Evolutionary conservation across 2,329 filamentous ascomycete genomes (phyloP).

Genomic region (Talaromyces sp.): DNA sequence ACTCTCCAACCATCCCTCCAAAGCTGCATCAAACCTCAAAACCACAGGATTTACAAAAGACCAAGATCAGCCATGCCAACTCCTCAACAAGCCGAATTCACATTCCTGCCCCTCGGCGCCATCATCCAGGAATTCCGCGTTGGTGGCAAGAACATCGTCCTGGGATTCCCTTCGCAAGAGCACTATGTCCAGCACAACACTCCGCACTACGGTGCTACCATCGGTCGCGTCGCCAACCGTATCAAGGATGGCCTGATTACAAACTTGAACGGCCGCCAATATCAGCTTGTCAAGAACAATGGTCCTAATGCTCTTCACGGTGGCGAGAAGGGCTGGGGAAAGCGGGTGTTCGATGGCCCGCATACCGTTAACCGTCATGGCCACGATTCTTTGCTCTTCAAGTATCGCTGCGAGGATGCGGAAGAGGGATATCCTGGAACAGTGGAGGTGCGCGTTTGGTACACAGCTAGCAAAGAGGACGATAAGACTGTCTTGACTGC

Average conservation of each 20-base stretch:
- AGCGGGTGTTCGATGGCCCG: slow-evolving; percentile 53
- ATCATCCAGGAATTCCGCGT: slow-evolving; percentile 72
- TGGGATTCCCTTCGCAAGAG: slow-evolving; percentile 75
- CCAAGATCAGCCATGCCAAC: slow-evolving; percentile 14
- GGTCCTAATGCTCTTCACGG: slow-evolving; percentile 76
- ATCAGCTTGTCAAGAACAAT: slow-evolving; percentile 74
- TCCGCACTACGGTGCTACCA: slow-evolving; percentile 89
- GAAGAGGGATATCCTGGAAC: slow-evolving; percentile 91
- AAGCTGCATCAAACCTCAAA: no score
- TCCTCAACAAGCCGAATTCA: slow-evolving; percentile 42
- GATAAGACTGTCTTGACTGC: slow-evolving; percentile 73
- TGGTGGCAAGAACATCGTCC: slow-evolving; percentile 81
- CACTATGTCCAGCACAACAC: slow-evolving; percentile 75
- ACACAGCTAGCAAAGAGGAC: slow-evolving; percentile 71
- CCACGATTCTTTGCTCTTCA: slow-evolving; percentile 69
- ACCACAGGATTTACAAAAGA: no score
- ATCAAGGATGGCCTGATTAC: slow-evolving; percentile 72
- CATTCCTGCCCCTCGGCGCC: slow-evolving; percentile 49
- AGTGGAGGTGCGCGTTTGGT: slow-evolving; percentile 75
- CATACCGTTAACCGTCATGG: slow-evolving; percentile 58
- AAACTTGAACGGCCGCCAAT: slow-evolving; percentile 70
- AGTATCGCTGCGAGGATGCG: slow-evolving; percentile 70
- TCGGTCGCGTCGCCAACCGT: slow-evolving; percentile 82
- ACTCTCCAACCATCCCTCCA: slow-evolving; percentile 1
- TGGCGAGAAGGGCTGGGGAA: slow-evolving; percentile 67